These are phyloP conservation scores for Wallacemonas sp. DNA, from an alignment of 208 protist genomes.

Conservation along the genomic window DNA sequence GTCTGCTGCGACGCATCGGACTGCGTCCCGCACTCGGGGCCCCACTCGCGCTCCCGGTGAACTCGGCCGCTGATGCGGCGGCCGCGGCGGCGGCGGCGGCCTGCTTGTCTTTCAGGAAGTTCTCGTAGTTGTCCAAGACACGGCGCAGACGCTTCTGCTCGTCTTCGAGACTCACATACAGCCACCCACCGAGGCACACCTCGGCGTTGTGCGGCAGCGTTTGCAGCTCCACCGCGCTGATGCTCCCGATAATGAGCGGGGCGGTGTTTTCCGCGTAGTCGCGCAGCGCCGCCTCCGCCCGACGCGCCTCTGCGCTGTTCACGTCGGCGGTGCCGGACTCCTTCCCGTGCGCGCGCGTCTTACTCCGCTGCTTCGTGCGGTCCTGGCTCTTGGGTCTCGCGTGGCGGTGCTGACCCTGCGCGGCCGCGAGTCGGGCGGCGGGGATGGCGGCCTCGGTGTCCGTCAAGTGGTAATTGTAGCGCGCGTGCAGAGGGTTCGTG, in stretches of 20 bases:
- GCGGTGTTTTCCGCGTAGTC: conserved; percentile 22
- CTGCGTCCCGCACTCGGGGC: neutral
- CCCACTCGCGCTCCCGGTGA: neutral
- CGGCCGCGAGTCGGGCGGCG: neutral
- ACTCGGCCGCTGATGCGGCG: neutral
- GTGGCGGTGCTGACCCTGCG: neutral
- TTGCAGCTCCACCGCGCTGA: conserved; percentile 54
- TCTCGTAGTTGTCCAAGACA: conserved; percentile 33
- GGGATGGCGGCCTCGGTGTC: conserved; percentile 7
- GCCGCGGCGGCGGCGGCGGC: neutral
- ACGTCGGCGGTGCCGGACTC: neutral
- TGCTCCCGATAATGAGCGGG: conserved; percentile 58
- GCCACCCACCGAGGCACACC: conserved; percentile 64
- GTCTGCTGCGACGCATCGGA: neutral
- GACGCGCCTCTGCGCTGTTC: neutral
- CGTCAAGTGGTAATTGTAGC: conserved; percentile 12
- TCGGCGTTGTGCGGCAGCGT: conserved; percentile 54
- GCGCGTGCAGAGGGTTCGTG: conserved; percentile 8
- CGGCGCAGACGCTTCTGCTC: conserved; percentile 53
- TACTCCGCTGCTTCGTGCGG: neutral
- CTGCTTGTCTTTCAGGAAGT: conserved; percentile 20
- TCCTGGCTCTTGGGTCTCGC: neutral
- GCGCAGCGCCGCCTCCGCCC: neutral
- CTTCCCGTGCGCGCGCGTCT: neutral
- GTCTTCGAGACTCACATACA: conserved; percentile 63